These are phyloP conservation scores for Ilex paraguariensis DNA, from an alignment of 305 asterid genomes.

Conservation along the genomic window DNA sequence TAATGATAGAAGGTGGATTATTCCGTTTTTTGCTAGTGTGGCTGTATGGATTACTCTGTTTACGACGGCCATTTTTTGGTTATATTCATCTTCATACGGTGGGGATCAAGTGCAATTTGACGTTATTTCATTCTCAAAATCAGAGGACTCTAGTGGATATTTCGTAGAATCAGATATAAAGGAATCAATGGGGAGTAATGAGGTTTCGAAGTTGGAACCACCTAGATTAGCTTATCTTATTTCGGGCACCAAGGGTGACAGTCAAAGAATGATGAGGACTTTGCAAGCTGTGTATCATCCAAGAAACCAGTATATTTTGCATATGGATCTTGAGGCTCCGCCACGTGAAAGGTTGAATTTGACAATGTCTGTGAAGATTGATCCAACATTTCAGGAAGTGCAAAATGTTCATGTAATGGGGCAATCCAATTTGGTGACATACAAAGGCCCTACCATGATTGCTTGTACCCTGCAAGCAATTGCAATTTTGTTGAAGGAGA, in stretches of 20 bases:
- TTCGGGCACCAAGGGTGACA: conserved; percentile 95
- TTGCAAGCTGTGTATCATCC: conserved; percentile 93
- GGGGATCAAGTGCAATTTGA: conserved; percentile 43
- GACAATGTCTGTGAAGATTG: conserved; percentile 83
- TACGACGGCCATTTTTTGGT: conserved; percentile 50
- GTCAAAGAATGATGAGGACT: conserved; percentile 88
- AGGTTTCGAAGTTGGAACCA: conserved; percentile 41
- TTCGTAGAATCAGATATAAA: conserved; percentile 72
- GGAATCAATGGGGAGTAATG: conserved; percentile 32
- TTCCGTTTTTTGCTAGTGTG: conserved; percentile 59
- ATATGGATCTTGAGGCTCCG: conserved; percentile 98
- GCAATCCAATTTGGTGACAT: conserved; percentile 92
- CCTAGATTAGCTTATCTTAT: conserved; percentile 93
- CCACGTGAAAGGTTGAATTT: conserved; percentile 87
- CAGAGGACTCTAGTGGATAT: conserved; percentile 40
- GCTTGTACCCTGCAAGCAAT: conserved; percentile 95
- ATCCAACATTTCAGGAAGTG: conserved; percentile 70
- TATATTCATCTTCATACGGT: conserved; percentile 43
- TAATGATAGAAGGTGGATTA: conserved; percentile 77
- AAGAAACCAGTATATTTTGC: conserved; percentile 86
- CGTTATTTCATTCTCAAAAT: conserved; percentile 28
- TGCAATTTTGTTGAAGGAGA: conserved; percentile 79
- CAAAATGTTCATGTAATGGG: conserved; percentile 95
- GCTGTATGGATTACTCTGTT: conserved; percentile 60
- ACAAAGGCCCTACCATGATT: conserved; percentile 96